phyloP scores from a whole-genome alignment of 2,329 filamentous ascomycete genomes.

The Arthroderma sp. region DNA sequence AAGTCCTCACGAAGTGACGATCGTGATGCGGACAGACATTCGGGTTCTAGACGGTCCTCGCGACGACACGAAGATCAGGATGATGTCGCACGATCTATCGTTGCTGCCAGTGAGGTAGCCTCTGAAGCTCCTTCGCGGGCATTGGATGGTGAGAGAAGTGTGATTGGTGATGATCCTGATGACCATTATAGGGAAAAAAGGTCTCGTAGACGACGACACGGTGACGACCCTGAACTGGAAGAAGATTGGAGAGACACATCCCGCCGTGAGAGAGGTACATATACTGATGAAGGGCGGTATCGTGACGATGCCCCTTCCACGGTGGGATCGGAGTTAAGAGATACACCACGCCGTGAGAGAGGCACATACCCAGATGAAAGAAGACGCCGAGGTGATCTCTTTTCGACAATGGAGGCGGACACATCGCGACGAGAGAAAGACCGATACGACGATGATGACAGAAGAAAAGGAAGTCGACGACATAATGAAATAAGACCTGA shows the following conservation, averaged over 20 bases:
- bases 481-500: background rate
- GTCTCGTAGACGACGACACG: constrained; percentile 5
- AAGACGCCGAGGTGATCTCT: background rate
- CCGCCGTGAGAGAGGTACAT: background rate
- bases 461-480: background rate
- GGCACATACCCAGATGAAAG: background rate
- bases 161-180: constrained; percentile 3
- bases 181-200: constrained; percentile 9
- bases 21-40: constrained; percentile 32
- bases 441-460: background rate
- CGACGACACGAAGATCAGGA: constrained; percentile 13
- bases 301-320: constrained; percentile 14
- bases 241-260: background rate
- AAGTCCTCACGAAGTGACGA: constrained; percentile 37
- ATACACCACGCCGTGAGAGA: background rate
- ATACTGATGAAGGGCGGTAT: constrained; percentile 12
- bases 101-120: background rate
- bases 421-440: background rate
- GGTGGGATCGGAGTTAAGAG: background rate
- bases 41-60: constrained; percentile 20
- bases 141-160: background rate
- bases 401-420: background rate
- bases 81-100: background rate
- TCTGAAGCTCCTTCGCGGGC: background rate
- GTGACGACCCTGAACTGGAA: background rate